These are phyloP conservation scores for Musa itinerans DNA, from an alignment of 176 grass and related monocot species.

Conservation along the genomic window DNA sequence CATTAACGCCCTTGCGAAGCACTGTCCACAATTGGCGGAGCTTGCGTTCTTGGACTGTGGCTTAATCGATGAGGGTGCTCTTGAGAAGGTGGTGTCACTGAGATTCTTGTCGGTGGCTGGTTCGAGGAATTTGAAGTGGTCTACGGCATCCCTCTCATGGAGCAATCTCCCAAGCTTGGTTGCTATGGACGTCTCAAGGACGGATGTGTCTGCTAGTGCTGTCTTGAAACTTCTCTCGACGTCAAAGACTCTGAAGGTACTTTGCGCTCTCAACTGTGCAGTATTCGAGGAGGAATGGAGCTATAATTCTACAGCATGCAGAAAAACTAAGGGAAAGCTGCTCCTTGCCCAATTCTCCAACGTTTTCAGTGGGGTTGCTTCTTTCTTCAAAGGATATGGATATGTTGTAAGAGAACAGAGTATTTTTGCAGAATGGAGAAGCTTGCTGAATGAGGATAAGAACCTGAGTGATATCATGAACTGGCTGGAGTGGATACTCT, in stretches of 20 bases:
- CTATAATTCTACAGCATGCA: constrained; percentile 52
- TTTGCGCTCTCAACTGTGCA: constrained; percentile 52
- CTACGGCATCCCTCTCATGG: constrained; percentile 67
- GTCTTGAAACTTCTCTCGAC: constrained; percentile 56
- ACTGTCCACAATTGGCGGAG: constrained; percentile 60
- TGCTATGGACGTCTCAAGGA: constrained; percentile 65
- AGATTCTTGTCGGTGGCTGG: constrained; percentile 75
- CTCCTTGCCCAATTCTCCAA: constrained; percentile 56
- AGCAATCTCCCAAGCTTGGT: constrained; percentile 64
- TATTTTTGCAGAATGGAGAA: constrained; percentile 51
- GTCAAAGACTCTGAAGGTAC: constrained; percentile 66
- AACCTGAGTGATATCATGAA: constrained; percentile 46
- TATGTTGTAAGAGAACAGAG: constrained; percentile 33
- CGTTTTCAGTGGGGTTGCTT: constrained; percentile 45
- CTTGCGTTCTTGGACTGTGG: constrained; percentile 87
- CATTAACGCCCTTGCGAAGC: constrained; percentile 54
- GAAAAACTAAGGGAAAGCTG: constrained; percentile 70
- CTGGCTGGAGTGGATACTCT: constrained; percentile 89
- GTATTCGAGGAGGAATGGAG: constrained; percentile 54
- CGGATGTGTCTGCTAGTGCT: constrained; percentile 52
- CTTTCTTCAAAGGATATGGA: constrained; percentile 34
- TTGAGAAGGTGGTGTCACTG: constrained; percentile 52
- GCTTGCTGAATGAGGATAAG: constrained; percentile 41
- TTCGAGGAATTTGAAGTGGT: constrained; percentile 76
- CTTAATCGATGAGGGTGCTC: constrained; percentile 45